Evolutionary conservation across 257 asterid genomes (phyloP).

Genomic region (Cinchona pubescens): DNA sequence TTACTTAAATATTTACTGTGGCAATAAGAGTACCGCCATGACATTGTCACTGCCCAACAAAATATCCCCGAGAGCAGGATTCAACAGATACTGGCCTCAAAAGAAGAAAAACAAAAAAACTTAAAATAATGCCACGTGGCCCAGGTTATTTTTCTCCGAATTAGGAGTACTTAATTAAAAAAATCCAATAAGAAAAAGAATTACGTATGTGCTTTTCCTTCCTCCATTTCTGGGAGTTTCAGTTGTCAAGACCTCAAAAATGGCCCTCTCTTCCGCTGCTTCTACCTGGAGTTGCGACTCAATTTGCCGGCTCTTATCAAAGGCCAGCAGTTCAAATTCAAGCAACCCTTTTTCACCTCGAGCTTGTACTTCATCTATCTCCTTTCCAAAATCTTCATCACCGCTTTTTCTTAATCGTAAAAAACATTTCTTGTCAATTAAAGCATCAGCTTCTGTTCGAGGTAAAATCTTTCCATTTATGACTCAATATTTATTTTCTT

Average conservation of each 20-base stretch:
- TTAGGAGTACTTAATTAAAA: too few relatives aligned
- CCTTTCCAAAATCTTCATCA: constrained; percentile 14
- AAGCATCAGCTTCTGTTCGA: constrained; percentile 50
- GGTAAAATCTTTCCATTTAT: constrained; percentile 28
- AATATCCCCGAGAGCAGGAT: neutral
- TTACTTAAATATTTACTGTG: too few relatives aligned
- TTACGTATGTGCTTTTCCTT: too few relatives aligned
- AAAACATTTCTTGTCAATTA: constrained; percentile 39
- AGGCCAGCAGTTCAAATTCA: neutral
- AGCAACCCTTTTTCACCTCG: constrained; percentile 5
- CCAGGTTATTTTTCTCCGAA: neutral
- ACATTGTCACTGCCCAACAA: neutral
- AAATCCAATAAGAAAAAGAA: too few relatives aligned
- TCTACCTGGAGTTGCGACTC: neutral
- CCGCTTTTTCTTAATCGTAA: constrained; percentile 11
- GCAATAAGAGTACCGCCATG: too few relatives aligned
- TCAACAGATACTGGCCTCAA: neutral
- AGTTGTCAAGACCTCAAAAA: neutral
- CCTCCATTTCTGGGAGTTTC: neutral
- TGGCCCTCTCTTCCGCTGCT: constrained; percentile 17
- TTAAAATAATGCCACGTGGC: neutral
- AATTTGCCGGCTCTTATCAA: neutral
- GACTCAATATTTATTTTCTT: neutral
- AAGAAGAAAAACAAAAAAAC: neutral
- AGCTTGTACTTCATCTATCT: constrained; percentile 17